phyloP scores from a whole-genome alignment of 2,329 filamentous ascomycete species.

The Fusarium odoratissimum region DNA sequence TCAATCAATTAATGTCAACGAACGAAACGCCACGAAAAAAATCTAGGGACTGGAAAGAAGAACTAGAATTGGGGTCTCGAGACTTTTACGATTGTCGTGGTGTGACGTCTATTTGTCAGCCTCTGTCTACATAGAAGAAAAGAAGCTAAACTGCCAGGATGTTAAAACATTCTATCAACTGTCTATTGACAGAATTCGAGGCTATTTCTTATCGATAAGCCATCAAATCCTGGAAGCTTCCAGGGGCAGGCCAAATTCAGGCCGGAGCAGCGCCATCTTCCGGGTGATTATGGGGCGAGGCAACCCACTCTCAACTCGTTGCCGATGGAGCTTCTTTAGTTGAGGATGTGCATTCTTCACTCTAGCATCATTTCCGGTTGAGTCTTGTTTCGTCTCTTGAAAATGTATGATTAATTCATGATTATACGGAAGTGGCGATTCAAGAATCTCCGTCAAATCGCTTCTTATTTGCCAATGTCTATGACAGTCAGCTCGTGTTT shows the following conservation, averaged over 20 bases:
- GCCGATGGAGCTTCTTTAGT: not conserved
- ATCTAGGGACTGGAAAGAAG: constrained; percentile 2
- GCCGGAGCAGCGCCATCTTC: constrained; percentile 17
- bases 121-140: constrained; percentile 3
- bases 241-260: constrained; percentile 9
- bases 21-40: not conserved
- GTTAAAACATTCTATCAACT: not conserved
- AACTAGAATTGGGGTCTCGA: constrained; percentile 1
- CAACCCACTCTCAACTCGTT: not conserved
- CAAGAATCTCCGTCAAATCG: not conserved
- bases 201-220: constrained; percentile 23
- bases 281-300: constrained; percentile 25
- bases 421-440: not conserved
- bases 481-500: not conserved
- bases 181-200: not conserved
- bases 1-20: not conserved
- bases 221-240: constrained; percentile 1
- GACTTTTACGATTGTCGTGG: constrained; percentile 25
- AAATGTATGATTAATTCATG: not conserved
- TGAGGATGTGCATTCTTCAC: not conserved
- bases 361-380: not conserved
- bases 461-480: too few relatives aligned
- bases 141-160: constrained; percentile 1
- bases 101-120: constrained; percentile 44
- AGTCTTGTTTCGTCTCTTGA: not conserved